Percentiles rank a stretch among this genome's conserved stretches.
These are phyloP conservation scores for Trichosporon sp. DNA, from an alignment of 1,284 basidiomycete species.

Conservation along the genomic window DNA sequence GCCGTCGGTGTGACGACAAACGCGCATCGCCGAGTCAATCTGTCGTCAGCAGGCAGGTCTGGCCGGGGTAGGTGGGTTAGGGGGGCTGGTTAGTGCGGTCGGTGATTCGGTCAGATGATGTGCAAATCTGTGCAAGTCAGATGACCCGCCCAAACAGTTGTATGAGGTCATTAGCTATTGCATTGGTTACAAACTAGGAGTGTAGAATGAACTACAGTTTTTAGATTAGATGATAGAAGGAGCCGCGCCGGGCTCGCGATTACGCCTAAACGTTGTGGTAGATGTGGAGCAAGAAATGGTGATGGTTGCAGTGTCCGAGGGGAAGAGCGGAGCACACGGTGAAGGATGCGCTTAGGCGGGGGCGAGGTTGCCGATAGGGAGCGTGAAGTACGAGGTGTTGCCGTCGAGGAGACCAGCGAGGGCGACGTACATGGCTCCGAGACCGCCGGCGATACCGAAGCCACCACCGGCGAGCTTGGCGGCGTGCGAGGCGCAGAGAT, in stretches of 20 bases:
- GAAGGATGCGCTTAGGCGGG: slow-evolving; percentile 15
- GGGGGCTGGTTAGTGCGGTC: not conserved
- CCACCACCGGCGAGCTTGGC: slow-evolving; percentile 69
- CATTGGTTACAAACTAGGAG: not conserved
- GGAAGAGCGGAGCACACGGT: not conserved
- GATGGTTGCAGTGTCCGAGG: not conserved
- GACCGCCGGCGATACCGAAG: slow-evolving; percentile 62
- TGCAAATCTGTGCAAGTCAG: not conserved
- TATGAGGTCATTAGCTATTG: slow-evolving; percentile 10
- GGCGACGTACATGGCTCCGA: slow-evolving; percentile 55
- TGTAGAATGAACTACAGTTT: slow-evolving; percentile 6
- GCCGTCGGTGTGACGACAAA: not conserved
- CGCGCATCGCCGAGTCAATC: not conserved
- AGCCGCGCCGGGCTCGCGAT: slow-evolving; percentile 12
- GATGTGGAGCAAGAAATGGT: not conserved
- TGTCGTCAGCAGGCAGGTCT: not conserved
- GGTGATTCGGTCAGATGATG: slow-evolving; percentile 1
- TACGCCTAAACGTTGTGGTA: slow-evolving; percentile 11
- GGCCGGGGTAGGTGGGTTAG: not conserved
- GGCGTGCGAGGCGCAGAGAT: slow-evolving; percentile 42
- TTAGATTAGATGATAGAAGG: not conserved
- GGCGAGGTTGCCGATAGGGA: slow-evolving; percentile 53
- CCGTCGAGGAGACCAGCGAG: slow-evolving; percentile 56
- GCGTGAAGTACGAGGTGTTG: slow-evolving; percentile 53
- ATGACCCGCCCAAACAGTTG: not conserved